Base-by-base conservation (phyloP, 2,329 filamentous ascomycete species). In the Verticillium dahliae region DNA sequence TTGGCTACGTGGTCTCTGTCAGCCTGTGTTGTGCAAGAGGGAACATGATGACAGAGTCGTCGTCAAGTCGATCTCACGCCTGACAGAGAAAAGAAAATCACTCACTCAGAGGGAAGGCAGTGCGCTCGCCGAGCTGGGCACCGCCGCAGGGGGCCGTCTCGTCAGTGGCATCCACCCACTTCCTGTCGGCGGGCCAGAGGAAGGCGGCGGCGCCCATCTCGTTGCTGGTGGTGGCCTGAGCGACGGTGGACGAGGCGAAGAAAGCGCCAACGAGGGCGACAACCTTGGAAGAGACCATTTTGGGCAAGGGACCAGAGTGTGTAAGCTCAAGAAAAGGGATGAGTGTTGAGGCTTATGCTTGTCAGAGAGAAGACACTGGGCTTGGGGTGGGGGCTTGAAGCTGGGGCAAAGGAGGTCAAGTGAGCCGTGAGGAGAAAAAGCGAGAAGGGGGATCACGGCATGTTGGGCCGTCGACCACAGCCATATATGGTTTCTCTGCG, bases 121-220 rank as follows among this genome's bases (percentile, higher is more conserved):
- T 86, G 60, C 85, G 74, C 63, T 83, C 83, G 0, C 71, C 72
- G 2, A 78, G 73, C 15, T 76, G 74, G 11, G 74, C 71, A 11
- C 82, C 85, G 59, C 85, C 85, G 67, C 85, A 88, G 0, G 85
- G 85, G 6, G 79, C 75, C 5, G 70, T 81, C 67, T 86, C 86
- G 67, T 87, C 85, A 41, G 78, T 72, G 13, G 76, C 75, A 35
- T 78, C 81, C 58, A 75, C 75, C 84, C 84, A 88, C 50, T 75
- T 73, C 59, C 85, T 76, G 70, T 87, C 84, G 14, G 76, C 69
- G 4, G 85, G 85, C 84, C 85, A 88, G 71, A 87, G 74, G 69
- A 88, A 85, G 10, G 81, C 82, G 22, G 83, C 83, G 7, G 84
- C 83, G 11, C 84, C 84, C 74, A 78, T 78, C 38, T 73, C 69